phyloP scores from a whole-genome alignment of 768 basidiomycete genomes.

The Gelatoporia subvermispora region DNA sequence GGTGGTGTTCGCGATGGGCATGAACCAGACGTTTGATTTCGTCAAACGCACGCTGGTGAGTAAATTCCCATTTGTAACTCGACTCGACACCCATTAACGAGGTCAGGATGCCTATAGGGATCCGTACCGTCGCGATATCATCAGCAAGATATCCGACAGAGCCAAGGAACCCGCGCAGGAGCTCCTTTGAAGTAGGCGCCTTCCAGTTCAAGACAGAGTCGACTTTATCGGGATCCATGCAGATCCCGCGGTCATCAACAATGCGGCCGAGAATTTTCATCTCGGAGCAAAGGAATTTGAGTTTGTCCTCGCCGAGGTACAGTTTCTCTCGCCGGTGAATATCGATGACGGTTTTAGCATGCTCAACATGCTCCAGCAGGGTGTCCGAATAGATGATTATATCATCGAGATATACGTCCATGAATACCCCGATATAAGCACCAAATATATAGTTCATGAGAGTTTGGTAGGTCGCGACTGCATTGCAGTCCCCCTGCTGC shows the following conservation, averaged over 20 bases:
- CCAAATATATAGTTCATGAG: slow-evolving; percentile 39
- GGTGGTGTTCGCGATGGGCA: slow-evolving; percentile 10
- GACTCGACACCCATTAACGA: slow-evolving; percentile 10
- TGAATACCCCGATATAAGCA: slow-evolving; percentile 24
- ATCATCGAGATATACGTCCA: slow-evolving; percentile 33
- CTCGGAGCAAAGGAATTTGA: slow-evolving; percentile 16
- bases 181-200: slow-evolving; percentile 24
- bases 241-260: slow-evolving; percentile 33
- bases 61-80: slow-evolving; percentile 23
- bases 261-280: slow-evolving; percentile 29
- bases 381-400: slow-evolving; percentile 28
- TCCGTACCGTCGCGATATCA: slow-evolving; percentile 26
- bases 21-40: slow-evolving; percentile 15
- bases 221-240: slow-evolving; percentile 42
- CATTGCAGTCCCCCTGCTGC: slow-evolving; percentile 30
- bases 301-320: slow-evolving; percentile 17
- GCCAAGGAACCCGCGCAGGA: slow-evolving; percentile 31
- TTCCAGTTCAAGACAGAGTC: slow-evolving; percentile 29
- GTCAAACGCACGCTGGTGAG: slow-evolving; percentile 29
- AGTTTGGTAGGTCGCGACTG: slow-evolving; percentile 31
- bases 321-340: slow-evolving; percentile 9
- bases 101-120: slow-evolving; percentile 34
- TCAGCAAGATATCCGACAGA: slow-evolving; percentile 29
- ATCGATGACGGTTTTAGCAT: slow-evolving; percentile 13
- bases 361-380: slow-evolving; percentile 20